Base-by-base conservation (phyloP, 1,284 basidiomycete genomes). In the Ceratobasidium sp. region DNA sequence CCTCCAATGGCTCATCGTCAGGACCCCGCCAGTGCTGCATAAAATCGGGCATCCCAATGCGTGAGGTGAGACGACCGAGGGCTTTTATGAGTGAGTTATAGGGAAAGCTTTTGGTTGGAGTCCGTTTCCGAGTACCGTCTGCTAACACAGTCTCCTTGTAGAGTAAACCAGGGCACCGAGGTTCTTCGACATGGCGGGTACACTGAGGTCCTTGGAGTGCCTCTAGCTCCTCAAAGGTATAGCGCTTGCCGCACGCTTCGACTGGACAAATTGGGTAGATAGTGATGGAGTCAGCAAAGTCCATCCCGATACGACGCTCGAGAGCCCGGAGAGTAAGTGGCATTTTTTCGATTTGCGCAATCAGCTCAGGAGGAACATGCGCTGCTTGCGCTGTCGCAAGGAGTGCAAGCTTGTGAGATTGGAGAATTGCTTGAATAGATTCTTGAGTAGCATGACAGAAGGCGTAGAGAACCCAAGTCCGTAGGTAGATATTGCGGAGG, bases 61-160 rank as follows among this genome's bases (percentile, higher is more conserved):
- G 51, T 1, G 69, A 42, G 18, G 58, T 40, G 1, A 71, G 18
- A 0, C 55, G 69, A 3, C 69, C n/a, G 3, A 71, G 55, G 1
- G 55, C 39, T 15, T 13, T 18, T 23, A 55, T 53, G 18, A 72
- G 56, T 1, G 70, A 61, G n/a, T 60, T 72, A 42, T 72, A 72
- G 18, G 70, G 70, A 13, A 72, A 72, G 18, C 39, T 46, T 46
- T 72, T 72, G 9, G 28, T 44, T n/a, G 70, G 70, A 0, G 55
- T 60, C 13, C 58, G 70, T 13, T 72, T 72, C 20, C 10, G 55
- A 28, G 70, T 40, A 23, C 44, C 66, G 53, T 53, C 46, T 3
- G 66, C 66, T 28, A 68, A 13, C 3, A 49, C 53, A 7, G 26
- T 18, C 10, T 68, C 66, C 9, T 46, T 51, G 49, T 53, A 68